These are phyloP conservation scores for Mallotus repandus DNA, from an alignment of 441 rosid genomes.

Conservation along the genomic window DNA sequence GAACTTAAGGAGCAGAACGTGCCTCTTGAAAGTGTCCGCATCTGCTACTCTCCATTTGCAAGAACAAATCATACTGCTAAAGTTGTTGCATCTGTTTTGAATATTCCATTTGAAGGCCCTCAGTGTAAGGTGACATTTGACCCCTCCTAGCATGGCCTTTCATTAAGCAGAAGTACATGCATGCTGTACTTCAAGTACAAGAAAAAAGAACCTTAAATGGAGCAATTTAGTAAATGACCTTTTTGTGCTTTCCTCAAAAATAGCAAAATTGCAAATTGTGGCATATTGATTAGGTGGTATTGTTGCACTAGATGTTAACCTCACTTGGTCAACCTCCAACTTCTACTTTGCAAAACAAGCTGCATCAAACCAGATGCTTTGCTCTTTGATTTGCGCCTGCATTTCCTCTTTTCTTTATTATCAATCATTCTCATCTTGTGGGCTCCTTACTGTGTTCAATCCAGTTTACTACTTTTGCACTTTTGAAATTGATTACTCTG, in stretches of 20 bases:
- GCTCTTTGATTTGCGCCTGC: neutral
- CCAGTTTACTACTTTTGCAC: too few relatives aligned
- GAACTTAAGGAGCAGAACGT: slow-evolving; percentile 57
- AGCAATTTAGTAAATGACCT: neutral
- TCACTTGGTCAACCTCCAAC: neutral
- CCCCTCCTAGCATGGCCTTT: neutral
- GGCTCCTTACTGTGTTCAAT: neutral
- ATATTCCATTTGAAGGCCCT: slow-evolving; percentile 68
- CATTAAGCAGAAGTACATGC: neutral
- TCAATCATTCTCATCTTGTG: neutral
- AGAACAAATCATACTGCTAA: slow-evolving; percentile 84
- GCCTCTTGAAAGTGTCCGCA: slow-evolving; percentile 57
- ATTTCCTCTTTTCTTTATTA: neutral
- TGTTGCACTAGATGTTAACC: neutral
- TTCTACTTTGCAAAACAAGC: slow-evolving; percentile 6
- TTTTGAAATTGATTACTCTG: too few relatives aligned
- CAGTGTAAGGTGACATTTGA: slow-evolving; percentile 62
- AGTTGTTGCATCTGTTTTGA: slow-evolving; percentile 65
- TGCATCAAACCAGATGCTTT: neutral
- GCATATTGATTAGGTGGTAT: neutral
- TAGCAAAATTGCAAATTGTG: neutral
- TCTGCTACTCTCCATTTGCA: slow-evolving; percentile 89
- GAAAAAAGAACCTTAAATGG: neutral
- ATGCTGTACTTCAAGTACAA: neutral
- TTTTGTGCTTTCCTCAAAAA: neutral